phyloP scores from a whole-genome alignment of 176 grass and related monocot species.

The Cenchrus purpureus region DNA sequence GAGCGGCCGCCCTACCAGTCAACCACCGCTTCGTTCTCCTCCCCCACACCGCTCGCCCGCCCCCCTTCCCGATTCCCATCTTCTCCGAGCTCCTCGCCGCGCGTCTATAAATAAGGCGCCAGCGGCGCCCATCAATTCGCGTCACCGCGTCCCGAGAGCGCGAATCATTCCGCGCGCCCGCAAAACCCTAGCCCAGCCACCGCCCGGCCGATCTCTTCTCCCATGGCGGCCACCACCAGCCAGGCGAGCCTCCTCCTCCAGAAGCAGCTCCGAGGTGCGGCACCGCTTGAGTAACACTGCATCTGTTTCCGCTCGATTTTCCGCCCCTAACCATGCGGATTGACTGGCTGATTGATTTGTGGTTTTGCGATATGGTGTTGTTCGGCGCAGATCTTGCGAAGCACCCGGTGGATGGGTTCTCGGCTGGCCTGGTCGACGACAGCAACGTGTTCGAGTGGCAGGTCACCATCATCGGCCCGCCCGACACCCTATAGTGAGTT shows the following conservation, averaged over 20 bases:
- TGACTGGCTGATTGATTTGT: constrained; percentile 27
- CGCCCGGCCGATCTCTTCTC: constrained; percentile 19
- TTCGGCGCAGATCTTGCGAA: constrained; percentile 76
- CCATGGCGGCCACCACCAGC: constrained; percentile 67
- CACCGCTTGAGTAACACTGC: neutral
- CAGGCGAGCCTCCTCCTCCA: constrained; percentile 85
- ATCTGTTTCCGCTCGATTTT: constrained; percentile 7
- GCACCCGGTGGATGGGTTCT: constrained; percentile 86
- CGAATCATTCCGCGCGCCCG: constrained; percentile 34
- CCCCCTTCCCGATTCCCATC: constrained; percentile 21
- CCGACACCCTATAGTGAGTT: constrained; percentile 95
- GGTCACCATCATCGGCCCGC: constrained; percentile 97
- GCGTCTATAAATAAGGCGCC: constrained; percentile 60
- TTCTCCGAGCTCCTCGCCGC: constrained; percentile 33
- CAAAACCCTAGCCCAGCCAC: constrained; percentile 54
- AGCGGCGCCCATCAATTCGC: constrained; percentile 46
- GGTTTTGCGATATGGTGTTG: constrained; percentile 6
- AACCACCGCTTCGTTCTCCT: constrained; percentile 34
- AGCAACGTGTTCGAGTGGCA: constrained; percentile 91
- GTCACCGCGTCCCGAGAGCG: constrained; percentile 27
- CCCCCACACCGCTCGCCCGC: neutral
- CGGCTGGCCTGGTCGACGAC: constrained; percentile 87
- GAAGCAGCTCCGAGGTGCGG: constrained; percentile 89
- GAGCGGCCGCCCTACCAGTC: constrained; percentile 4
- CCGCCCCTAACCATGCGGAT: neutral